Conservation (phyloP, 352 stramenopile genomes). For the Phytophthora parvispora region DNA sequence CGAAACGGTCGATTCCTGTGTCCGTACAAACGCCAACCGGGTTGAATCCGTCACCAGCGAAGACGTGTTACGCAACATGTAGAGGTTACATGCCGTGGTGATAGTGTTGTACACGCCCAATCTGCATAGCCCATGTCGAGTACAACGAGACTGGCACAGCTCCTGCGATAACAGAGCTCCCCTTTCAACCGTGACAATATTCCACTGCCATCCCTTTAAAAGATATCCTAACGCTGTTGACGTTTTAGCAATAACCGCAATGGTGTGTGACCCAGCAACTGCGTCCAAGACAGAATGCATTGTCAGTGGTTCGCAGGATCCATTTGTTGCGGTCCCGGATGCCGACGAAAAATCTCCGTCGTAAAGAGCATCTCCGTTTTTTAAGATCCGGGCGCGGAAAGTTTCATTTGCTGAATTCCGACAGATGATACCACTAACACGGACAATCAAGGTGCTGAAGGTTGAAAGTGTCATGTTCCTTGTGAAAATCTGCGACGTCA, state of each 20-base stretch:
- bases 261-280: constrained; percentile 24
- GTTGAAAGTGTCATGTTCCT: constrained; percentile 32
- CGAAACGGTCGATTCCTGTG: constrained; percentile 29
- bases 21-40: constrained; percentile 33
- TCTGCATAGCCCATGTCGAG: constrained; percentile 55
- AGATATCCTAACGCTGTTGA: constrained; percentile 46
- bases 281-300: constrained; percentile 59
- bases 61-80: constrained; percentile 45
- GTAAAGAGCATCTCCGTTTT: constrained; percentile 35
- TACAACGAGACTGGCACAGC: constrained; percentile 47
- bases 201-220: constrained; percentile 42
- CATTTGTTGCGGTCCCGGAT: constrained; percentile 23
- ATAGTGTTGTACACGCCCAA: constrained; percentile 44
- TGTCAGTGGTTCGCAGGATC: constrained; percentile 49
- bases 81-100: constrained; percentile 53
- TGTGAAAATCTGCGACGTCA: constrained; percentile 34
- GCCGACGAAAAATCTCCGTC: constrained; percentile 55
- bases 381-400: constrained; percentile 43
- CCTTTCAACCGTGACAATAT: constrained; percentile 48
- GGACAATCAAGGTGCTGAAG: constrained; percentile 56
- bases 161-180: constrained; percentile 50
- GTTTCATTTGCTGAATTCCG: constrained; percentile 54
- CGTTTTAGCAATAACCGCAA: constrained; percentile 54
- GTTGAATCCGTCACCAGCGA: constrained; percentile 33
- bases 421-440: constrained; percentile 50